Conservation (phyloP, 371 early-diverging fungal species). For the Furculomyces boomerangus region DNA sequence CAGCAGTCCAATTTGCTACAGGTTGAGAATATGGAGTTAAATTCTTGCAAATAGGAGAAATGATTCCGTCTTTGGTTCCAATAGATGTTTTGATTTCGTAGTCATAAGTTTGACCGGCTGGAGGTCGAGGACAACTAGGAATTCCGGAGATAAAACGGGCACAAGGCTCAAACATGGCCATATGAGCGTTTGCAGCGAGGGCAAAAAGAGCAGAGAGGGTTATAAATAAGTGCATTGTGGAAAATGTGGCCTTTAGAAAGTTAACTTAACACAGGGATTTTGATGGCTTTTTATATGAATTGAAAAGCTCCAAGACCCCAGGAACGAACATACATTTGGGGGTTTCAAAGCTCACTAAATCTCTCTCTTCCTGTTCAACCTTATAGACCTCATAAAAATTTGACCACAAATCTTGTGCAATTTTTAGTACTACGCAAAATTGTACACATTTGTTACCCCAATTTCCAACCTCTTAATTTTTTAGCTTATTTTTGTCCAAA, state of each 20-base stretch:
- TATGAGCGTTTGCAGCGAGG: conserved; percentile 6
- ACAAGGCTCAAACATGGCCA: conserved; percentile 15
- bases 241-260: background rate
- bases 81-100: conserved; percentile 27
- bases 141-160: conserved; percentile 14
- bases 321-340: background rate
- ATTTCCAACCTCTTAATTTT: no score
- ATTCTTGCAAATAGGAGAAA: conserved; percentile 23
- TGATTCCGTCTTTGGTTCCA: conserved; percentile 10
- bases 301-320: background rate
- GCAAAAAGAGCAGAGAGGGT: conserved; percentile 9
- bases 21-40: conserved; percentile 10
- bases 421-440: no score
- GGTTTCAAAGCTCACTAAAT: background rate
- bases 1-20: conserved; percentile 23
- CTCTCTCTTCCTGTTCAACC: no score
- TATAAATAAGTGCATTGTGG: background rate
- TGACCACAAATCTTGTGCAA: no score
- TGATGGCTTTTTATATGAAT: background rate
- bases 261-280: background rate
- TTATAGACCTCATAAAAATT: no score
- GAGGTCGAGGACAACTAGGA: conserved; percentile 18
- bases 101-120: conserved; percentile 22
- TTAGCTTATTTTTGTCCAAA: no score
- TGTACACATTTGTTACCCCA: no score